Evolutionary conservation across 768 basidiomycete species (phyloP).

Genomic region (Collybia nuda): DNA sequence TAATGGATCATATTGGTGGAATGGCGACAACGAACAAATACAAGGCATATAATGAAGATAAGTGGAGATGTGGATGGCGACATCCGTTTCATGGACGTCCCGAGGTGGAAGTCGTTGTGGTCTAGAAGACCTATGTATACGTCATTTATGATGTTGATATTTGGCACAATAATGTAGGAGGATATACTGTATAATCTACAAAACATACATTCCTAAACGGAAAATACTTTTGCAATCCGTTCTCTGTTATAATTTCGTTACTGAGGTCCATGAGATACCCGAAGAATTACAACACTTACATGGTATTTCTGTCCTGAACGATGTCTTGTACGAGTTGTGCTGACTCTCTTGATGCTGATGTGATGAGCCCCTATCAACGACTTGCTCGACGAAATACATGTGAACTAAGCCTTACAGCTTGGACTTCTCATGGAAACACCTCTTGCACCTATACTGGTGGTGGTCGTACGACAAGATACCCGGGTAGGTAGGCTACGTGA

Average conservation of each 20-base stretch:
- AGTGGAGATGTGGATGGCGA: slow-evolving; percentile 46
- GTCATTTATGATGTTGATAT: background rate
- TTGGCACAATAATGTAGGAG: too few species aligned
- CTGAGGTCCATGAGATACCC: too few species aligned
- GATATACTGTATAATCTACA: too few species aligned
- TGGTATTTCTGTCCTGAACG: slow-evolving; percentile 2
- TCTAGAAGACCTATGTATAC: slow-evolving; percentile 16
- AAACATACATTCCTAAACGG: background rate
- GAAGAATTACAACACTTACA: background rate
- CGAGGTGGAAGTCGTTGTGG: slow-evolving; percentile 33
- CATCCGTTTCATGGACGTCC: slow-evolving; percentile 41
- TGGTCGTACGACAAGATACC: too few species aligned
- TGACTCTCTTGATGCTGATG: background rate
- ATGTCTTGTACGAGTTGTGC: background rate
- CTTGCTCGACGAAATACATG: too few species aligned
- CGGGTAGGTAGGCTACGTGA: background rate
- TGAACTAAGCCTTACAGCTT: too few species aligned
- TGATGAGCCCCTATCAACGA: too few species aligned
- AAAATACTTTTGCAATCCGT: slow-evolving; percentile 2
- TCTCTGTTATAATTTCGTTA: background rate
- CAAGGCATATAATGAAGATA: slow-evolving; percentile 27
- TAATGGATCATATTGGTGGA: slow-evolving; percentile 43
- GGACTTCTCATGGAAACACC: too few species aligned
- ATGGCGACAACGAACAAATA: slow-evolving; percentile 30
- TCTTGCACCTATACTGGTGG: too few species aligned